A percentile compares a stretch with the other conserved stretches of the same genome.
phyloP scores from a whole-genome alignment of 164 flowering plant genomes.

The Nymphaea colorata region DNA sequence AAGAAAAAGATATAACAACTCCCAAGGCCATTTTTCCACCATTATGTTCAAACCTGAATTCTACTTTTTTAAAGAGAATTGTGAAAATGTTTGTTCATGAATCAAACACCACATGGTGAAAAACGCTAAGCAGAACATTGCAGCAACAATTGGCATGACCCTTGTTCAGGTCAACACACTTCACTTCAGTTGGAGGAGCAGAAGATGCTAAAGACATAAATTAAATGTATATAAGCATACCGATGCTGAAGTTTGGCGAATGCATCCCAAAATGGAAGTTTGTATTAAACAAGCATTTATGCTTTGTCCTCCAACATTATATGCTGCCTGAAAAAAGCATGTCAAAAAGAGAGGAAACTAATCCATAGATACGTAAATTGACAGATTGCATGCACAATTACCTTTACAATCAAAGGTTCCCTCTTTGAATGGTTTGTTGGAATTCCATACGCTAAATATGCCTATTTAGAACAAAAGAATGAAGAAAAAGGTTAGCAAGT shows the following conservation, averaged over 20 bases:
- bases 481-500: not conserved
- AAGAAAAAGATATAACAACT: no score
- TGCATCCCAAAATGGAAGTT: constrained; percentile 45
- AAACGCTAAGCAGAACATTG: no score
- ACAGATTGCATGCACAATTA: constrained; percentile 4
- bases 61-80: not conserved
- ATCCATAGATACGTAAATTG: not conserved
- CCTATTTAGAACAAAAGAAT: constrained; percentile 22
- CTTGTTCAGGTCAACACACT: no score
- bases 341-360: not conserved
- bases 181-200: no score
- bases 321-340: constrained; percentile 43
- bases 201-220: not conserved
- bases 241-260: constrained; percentile 29
- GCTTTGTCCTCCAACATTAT: constrained; percentile 58
- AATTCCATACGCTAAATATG: constrained; percentile 52
- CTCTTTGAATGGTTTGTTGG: constrained; percentile 17
- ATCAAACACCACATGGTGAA: no score
- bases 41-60: not conserved
- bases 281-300: constrained; percentile 41
- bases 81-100: no score
- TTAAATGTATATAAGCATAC: constrained; percentile 18
- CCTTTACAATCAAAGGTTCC: constrained; percentile 32
- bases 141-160: no score
- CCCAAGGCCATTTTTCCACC: not conserved